These are phyloP conservation scores for Trametes gibbosa DNA, from an alignment of 768 basidiomycete species.

Conservation along the genomic window DNA sequence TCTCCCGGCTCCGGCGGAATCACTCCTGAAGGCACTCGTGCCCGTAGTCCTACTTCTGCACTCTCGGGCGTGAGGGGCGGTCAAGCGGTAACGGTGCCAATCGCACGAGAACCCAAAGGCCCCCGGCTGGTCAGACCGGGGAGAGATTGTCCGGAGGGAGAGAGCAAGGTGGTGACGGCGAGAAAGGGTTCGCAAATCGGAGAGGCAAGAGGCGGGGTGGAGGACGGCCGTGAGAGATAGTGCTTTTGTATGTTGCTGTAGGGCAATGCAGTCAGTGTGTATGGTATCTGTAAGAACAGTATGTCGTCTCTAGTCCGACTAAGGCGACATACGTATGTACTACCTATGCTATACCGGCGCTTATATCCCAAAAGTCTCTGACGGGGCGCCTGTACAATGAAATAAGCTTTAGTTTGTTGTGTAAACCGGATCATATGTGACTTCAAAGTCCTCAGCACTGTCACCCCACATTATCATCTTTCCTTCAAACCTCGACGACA, in stretches of 20 bases:
- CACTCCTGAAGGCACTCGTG: not conserved
- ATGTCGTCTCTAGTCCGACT: no score
- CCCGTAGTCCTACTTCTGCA: not conserved
- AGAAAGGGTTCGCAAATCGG: conserved; percentile 5
- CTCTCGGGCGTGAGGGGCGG: not conserved
- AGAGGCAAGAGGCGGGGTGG: not conserved
- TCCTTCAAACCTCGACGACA: not conserved
- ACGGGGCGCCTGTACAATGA: no score
- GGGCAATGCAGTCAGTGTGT: no score
- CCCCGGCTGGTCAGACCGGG: not conserved
- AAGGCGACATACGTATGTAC: no score
- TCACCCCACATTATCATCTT: no score
- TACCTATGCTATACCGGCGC: no score
- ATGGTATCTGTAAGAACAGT: no score
- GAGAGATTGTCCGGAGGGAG: not conserved
- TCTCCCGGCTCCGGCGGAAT: no score
- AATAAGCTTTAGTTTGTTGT: no score
- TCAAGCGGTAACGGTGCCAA: conserved; percentile 2
- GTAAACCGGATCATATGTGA: no score
- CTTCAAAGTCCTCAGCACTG: no score
- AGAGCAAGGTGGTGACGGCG: not conserved
- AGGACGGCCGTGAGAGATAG: not conserved
- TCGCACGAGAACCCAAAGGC: conserved; percentile 14
- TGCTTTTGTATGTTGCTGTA: not conserved
- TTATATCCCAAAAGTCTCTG: no score